phyloP scores from a whole-genome alignment of 306 rosid species.

The Sindora glabra region DNA sequence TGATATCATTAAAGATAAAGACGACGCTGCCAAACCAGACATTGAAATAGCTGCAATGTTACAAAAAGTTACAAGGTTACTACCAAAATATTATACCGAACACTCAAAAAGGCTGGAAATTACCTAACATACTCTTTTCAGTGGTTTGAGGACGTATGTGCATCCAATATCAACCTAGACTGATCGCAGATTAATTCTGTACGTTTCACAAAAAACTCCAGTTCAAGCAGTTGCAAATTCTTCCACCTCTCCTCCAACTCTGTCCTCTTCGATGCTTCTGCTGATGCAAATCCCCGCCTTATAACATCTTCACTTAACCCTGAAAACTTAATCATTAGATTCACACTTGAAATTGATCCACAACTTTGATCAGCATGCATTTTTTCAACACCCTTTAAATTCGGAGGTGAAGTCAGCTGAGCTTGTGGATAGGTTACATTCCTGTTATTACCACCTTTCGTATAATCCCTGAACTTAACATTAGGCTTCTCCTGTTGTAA shows the following conservation, averaged over 20 bases:
- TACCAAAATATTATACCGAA: background rate
- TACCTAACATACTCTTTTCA: background rate
- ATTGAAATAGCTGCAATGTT: too few relatives aligned
- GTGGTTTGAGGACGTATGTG: conserved; percentile 14
- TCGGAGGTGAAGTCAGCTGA: conserved; percentile 4
- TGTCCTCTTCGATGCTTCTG: conserved; percentile 18
- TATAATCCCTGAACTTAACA: conserved; percentile 10
- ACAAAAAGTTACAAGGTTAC: background rate
- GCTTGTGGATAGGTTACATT: conserved; percentile 15
- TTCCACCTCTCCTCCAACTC: conserved; percentile 36
- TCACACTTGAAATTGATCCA: conserved; percentile 1
- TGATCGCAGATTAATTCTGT: conserved; percentile 22
- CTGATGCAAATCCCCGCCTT: conserved; percentile 27
- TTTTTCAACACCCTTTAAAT: conserved; percentile 3
- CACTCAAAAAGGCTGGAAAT: background rate
- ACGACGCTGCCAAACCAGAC: background rate
- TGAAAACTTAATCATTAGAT: conserved; percentile 16
- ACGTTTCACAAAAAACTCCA: conserved; percentile 30
- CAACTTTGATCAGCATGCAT: background rate
- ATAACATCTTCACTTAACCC: conserved; percentile 22
- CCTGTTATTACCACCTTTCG: conserved; percentile 2
- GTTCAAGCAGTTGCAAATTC: conserved; percentile 25
- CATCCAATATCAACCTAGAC: conserved; percentile 23
- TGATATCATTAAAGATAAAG: background rate
- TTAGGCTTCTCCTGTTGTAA: conserved; percentile 1